Percentiles rank a stretch among this genome's conserved stretches.
Conservation (phyloP, 2,329 filamentous ascomycete species). For the Akanthomyces dipterigenus region DNA sequence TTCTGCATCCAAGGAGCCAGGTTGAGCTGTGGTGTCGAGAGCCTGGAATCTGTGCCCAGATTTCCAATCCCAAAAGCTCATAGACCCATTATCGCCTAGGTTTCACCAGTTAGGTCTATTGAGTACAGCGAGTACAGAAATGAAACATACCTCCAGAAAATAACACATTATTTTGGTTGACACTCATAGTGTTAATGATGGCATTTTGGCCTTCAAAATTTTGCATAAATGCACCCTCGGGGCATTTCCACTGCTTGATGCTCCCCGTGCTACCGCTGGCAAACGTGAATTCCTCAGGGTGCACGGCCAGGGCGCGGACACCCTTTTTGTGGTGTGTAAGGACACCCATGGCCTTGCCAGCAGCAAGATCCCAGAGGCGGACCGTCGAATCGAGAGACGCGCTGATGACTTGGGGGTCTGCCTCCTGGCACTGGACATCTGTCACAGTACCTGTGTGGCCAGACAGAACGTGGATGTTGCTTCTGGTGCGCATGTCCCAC, state of each 20-base stretch:
- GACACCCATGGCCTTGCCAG: slow-evolving; percentile 92
- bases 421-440: slow-evolving; percentile 87
- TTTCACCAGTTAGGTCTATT: not conserved
- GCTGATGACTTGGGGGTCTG: slow-evolving; percentile 91
- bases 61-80: slow-evolving; percentile 99
- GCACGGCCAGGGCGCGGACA: slow-evolving; percentile 73
- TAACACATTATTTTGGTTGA: slow-evolving; percentile 91
- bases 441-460: slow-evolving; percentile 90
- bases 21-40: slow-evolving; percentile 86
- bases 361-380: slow-evolving; percentile 89
- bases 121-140: not conserved
- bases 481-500: slow-evolving; percentile 97
- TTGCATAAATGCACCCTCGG: slow-evolving; percentile 97
- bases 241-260: slow-evolving; percentile 99
- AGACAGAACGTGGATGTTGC: slow-evolving; percentile 87
- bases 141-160: slow-evolving; percentile 66
- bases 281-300: slow-evolving; percentile 94
- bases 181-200: slow-evolving; percentile 89
- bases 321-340: slow-evolving; percentile 98
- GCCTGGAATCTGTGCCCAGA: slow-evolving; percentile 86
- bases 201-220: slow-evolving; percentile 96
- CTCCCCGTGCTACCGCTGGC: slow-evolving; percentile 84
- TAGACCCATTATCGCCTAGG: slow-evolving; percentile 78
- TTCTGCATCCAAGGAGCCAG: slow-evolving; percentile 88
- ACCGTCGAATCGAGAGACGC: slow-evolving; percentile 90